Evolutionary conservation across 2,329 filamentous ascomycete genomes (phyloP), one percentile per base, ranked within the genome.

Genomic region (Diaporthe batatas): DNA sequence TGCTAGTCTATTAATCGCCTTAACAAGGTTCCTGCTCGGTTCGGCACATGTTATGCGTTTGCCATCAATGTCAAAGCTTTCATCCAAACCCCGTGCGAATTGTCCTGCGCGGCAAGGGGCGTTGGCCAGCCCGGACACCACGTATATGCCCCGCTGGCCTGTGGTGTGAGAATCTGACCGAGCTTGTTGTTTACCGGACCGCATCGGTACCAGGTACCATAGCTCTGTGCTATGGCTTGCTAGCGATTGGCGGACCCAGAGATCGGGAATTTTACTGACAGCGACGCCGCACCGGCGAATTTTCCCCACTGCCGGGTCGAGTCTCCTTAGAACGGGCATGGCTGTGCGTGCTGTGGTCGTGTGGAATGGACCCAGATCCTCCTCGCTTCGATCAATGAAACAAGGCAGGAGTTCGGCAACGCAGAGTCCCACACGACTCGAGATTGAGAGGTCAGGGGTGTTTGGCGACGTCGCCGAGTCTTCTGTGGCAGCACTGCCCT

Each of bases 221-320:
- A 39, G 62, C 51, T 49, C 51, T 65, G 62, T 72, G 58, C 47
- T 42, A 64, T 67, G 69, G 72, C 23, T 72, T 62, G 62, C 69
- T 68, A 72, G 72, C 72, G 69, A 73, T 73, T 73, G 72, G 72
- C 72, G 69, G 69, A 64, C 69, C 72, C 53, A 65, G 71, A 67
- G 62, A 54, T 72, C 72, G 72, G 72, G 69, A 59, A 71, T 68
- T 73, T 73, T 68, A 64, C 62, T 72, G 69, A 73, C 57, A 71
- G 62, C 54, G 55, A 68, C 62, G 71, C 71, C 71, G 71, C 71
- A 57, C 71, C 71, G 71, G 71, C 62, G 39, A 72, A 62, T 72
- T 70, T 73, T 55, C 58, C 72, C 51, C 47, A 72, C 72, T 68
- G 68, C 64, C 55, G 65, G 72, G 69, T 73, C 62, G 68, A 65